A percentile compares a stretch with the other conserved stretches of the same genome.
Conservation (phyloP, 805 yeast species). For the Starmerella asiatica region DNA sequence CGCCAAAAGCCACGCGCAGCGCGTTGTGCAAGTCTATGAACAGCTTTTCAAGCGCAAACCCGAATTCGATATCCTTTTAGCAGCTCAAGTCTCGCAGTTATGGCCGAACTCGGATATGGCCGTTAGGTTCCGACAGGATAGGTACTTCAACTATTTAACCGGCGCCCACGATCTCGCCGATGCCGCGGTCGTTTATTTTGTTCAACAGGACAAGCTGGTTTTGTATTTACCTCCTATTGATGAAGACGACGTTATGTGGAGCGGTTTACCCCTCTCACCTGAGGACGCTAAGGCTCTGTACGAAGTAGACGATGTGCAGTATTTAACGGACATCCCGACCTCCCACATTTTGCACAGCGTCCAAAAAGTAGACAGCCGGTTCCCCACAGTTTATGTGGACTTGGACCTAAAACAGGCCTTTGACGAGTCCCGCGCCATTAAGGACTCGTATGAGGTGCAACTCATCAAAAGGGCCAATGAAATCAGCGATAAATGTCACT, state of each 20-base stretch:
- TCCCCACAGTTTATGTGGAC: slow-evolving; percentile 3
- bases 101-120: slow-evolving; percentile 70
- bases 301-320: slow-evolving; percentile 74
- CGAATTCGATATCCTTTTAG: slow-evolving; percentile 31
- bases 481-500: slow-evolving; percentile 77
- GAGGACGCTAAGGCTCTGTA: slow-evolving; percentile 51
- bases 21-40: slow-evolving; percentile 22
- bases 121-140: slow-evolving; percentile 69
- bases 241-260: slow-evolving; percentile 89
- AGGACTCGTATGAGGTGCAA: slow-evolving; percentile 69
- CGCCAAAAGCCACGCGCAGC: slow-evolving; percentile 57
- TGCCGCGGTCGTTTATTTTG: slow-evolving; percentile 48
- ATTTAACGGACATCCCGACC: slow-evolving; percentile 38
- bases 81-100: slow-evolving; percentile 30
- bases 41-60: slow-evolving; percentile 26
- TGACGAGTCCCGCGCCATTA: slow-evolving; percentile 75
- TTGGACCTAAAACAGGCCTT: slow-evolving; percentile 40
- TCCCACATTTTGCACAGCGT: slow-evolving; percentile 16
- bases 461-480: slow-evolving; percentile 67
- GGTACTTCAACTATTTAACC: slow-evolving; percentile 76
- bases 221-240: slow-evolving; percentile 75
- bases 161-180: slow-evolving; percentile 71
- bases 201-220: slow-evolving; percentile 42
- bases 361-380: slow-evolving; percentile 8
- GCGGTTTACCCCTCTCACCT: slow-evolving; percentile 64